A percentile compares a stretch with the other conserved stretches of the same genome.
Evolutionary conservation across 2,329 filamentous ascomycete genomes (phyloP).

Genomic region (Grosmannia clavigera): DNA sequence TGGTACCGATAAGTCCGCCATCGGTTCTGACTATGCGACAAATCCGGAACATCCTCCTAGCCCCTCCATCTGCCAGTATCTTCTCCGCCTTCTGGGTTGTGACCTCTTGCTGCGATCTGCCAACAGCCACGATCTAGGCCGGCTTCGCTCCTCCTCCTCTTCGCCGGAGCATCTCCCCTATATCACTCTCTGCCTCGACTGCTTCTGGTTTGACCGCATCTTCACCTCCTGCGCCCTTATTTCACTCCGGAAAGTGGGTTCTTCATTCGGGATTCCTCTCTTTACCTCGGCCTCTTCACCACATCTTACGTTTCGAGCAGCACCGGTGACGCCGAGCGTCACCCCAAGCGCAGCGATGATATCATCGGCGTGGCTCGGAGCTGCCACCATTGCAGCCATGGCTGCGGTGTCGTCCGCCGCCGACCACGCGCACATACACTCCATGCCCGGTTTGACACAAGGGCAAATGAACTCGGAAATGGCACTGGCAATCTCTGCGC

Average conservation of each 20-base stretch:
- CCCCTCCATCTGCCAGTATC: background rate
- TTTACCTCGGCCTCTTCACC: too few species aligned
- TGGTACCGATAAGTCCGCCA: background rate
- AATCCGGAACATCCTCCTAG: conserved; percentile 4
- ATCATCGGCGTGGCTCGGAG: conserved; percentile 20
- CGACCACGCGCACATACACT: conserved; percentile 18
- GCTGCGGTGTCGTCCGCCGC: conserved; percentile 15
- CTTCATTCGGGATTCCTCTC: too few species aligned
- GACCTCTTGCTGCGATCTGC: too few species aligned
- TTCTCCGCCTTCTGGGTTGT: background rate
- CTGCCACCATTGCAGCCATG: conserved; percentile 17
- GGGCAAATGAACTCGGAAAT: conserved; percentile 29
- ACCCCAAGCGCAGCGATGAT: conserved; percentile 16
- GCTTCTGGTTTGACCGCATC: too few species aligned
- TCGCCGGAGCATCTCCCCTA: too few species aligned
- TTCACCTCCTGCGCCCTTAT: too few species aligned
- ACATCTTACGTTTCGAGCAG: too few species aligned
- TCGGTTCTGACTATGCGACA: conserved; percentile 8
- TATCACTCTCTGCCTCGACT: too few species aligned
- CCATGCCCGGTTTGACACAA: conserved; percentile 22
- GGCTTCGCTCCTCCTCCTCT: too few species aligned
- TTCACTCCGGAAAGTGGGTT: too few species aligned
- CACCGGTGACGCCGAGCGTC: background rate
- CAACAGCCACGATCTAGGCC: too few species aligned
- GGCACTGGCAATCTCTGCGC: conserved; percentile 24